Percentiles rank a stretch among this genome's conserved stretches.
These are phyloP conservation scores for Juglanconis oblonga DNA, from an alignment of 2,329 filamentous ascomycete genomes.

Conservation along the genomic window DNA sequence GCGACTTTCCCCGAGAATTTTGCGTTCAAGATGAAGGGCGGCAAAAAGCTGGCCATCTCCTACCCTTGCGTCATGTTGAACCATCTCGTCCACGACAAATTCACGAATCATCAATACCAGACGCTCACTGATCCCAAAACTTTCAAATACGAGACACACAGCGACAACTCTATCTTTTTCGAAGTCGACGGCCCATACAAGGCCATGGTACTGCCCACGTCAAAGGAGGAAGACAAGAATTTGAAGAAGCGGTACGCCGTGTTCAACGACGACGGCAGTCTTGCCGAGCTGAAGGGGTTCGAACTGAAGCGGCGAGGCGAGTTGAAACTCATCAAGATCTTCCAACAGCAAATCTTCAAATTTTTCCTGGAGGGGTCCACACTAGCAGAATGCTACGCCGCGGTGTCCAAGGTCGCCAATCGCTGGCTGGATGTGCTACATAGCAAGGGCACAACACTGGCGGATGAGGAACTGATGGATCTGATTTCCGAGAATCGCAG, in stretches of 20 bases:
- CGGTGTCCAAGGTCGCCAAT: slow-evolving; percentile 93
- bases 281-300: slow-evolving; percentile 95
- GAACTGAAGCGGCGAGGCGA: slow-evolving; percentile 97
- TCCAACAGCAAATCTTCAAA: slow-evolving; percentile 98
- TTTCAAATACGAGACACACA: slow-evolving; percentile 93
- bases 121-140: slow-evolving; percentile 74
- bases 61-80: slow-evolving; percentile 99
- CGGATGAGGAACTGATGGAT: slow-evolving; percentile 96
- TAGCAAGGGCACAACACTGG: slow-evolving; percentile 81
- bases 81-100: slow-evolving; percentile 88
- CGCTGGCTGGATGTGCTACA: slow-evolving; percentile 95
- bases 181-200: slow-evolving; percentile 97
- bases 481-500: slow-evolving; percentile 99
- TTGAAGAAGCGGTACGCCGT: slow-evolving; percentile 99
- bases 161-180: slow-evolving; percentile 99
- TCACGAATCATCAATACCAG: slow-evolving; percentile 98
- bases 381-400: slow-evolving; percentile 81
- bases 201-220: slow-evolving; percentile 95
- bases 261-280: slow-evolving; percentile 94
- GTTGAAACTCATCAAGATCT: slow-evolving; percentile 98
- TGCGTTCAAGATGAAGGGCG: slow-evolving; percentile 87
- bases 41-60: slow-evolving; percentile 94
- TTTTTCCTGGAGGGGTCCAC: slow-evolving; percentile 94
- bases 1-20: slow-evolving; percentile 97
- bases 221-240: slow-evolving; percentile 99